Percentiles rank a stretch among this genome's conserved stretches.
Evolutionary conservation across 2,329 filamentous ascomycete genomes (phyloP).

Genomic region (Claviceps paspali): DNA sequence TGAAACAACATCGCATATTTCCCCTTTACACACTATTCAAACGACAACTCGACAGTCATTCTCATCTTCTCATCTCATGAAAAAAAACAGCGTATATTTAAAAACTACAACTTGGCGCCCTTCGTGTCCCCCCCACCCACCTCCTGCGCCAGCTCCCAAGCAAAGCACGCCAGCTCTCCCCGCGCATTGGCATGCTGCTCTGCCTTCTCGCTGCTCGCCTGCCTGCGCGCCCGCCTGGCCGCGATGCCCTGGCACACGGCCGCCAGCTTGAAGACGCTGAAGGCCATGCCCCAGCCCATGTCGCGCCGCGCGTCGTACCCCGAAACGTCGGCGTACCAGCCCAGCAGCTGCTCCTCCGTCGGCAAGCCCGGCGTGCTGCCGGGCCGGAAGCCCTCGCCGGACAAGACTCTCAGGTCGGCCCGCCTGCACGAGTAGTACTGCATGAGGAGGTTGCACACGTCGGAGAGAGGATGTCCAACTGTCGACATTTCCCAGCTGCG

Average conservation of each 20-base stretch:
- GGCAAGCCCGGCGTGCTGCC: slow-evolving; percentile 49
- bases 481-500: slow-evolving; percentile 90
- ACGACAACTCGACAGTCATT: background rate
- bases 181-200: slow-evolving; percentile 54
- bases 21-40: no score
- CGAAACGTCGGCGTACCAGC: slow-evolving; percentile 31
- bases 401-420: slow-evolving; percentile 11
- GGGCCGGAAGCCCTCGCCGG: slow-evolving; percentile 40
- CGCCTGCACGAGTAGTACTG: slow-evolving; percentile 23
- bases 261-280: slow-evolving; percentile 44
- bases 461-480: slow-evolving; percentile 86
- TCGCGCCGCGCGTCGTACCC: slow-evolving; percentile 55
- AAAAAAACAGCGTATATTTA: no score
- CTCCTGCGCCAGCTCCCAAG: slow-evolving; percentile 56
- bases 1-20: no score
- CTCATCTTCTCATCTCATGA: no score
- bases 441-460: slow-evolving; percentile 61
- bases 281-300: slow-evolving; percentile 45
- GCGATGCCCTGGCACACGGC: slow-evolving; percentile 78
- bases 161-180: slow-evolving; percentile 58
- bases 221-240: slow-evolving; percentile 65
- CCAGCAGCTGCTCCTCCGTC: slow-evolving; percentile 23
- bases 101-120: slow-evolving; percentile 16
- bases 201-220: slow-evolving; percentile 80
- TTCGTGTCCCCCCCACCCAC: slow-evolving; percentile 13